Conservation (phyloP, 441 rosid species). For the California macrophylla region DNA sequence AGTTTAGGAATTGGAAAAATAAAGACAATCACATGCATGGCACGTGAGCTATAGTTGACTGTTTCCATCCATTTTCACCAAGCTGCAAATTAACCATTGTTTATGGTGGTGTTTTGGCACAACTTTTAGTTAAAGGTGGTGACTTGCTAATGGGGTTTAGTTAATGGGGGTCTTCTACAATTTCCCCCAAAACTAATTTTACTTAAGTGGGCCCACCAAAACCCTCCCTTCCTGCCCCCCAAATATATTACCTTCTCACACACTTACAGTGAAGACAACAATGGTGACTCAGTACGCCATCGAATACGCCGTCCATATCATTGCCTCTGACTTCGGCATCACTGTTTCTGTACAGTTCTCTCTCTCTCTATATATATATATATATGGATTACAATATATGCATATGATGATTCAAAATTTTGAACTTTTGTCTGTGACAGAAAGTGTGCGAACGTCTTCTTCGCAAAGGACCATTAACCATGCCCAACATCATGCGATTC, state of each 20-base stretch:
- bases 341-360: slow-evolving; percentile 47
- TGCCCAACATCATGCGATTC: slow-evolving; percentile 35
- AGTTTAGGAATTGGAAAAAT: too few species aligned
- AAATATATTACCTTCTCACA: neutral
- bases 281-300: slow-evolving; percentile 48
- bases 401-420: neutral
- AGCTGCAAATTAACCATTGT: too few species aligned
- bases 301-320: slow-evolving; percentile 58
- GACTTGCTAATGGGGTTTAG: too few species aligned
- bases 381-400: neutral
- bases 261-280: neutral
- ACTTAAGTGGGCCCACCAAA: neutral
- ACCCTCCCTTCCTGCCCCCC: neutral
- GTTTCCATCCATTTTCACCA: too few species aligned
- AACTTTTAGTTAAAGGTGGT: too few species aligned
- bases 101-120: too few species aligned
- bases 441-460: slow-evolving; percentile 80
- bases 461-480: slow-evolving; percentile 49
- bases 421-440: slow-evolving; percentile 26
- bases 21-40: too few species aligned
- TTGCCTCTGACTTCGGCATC: slow-evolving; percentile 66
- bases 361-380: neutral
- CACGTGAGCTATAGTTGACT: too few species aligned
- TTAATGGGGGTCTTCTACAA: too few species aligned
- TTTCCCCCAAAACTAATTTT: neutral